phyloP scores from a whole-genome alignment of 768 basidiomycete genomes.

The Vararia minispora region DNA sequence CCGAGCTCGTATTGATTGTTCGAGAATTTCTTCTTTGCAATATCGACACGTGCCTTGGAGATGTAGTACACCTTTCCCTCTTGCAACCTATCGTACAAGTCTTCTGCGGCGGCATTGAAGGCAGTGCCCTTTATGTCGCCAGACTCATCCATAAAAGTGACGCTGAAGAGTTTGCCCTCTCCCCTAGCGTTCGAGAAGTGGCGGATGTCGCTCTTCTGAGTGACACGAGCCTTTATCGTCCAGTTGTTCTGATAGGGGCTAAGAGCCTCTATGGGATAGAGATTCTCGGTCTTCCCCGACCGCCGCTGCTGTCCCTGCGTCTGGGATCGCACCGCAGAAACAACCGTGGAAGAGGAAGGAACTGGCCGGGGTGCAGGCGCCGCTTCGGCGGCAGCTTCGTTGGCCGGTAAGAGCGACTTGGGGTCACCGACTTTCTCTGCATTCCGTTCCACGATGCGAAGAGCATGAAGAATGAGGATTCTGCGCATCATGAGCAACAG shows the following conservation, averaged over 20 bases:
- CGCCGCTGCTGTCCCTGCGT: slow-evolving; percentile 8
- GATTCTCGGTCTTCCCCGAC: slow-evolving; percentile 15
- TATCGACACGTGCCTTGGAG: slow-evolving; percentile 82
- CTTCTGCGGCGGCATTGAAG: slow-evolving; percentile 80
- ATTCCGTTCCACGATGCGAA: slow-evolving; percentile 42
- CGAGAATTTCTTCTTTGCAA: slow-evolving; percentile 95
- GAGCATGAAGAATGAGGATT: slow-evolving; percentile 67
- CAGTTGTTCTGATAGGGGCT: slow-evolving; percentile 98
- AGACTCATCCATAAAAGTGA: slow-evolving; percentile 90
- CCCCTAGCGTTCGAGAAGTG: slow-evolving; percentile 85
- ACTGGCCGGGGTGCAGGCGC: slow-evolving; percentile 16
- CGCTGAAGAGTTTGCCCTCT: slow-evolving; percentile 91
- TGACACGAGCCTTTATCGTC: slow-evolving; percentile 94
- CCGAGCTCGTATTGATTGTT: slow-evolving; percentile 88
- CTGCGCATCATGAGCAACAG: slow-evolving; percentile 27
- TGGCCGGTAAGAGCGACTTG: slow-evolving; percentile 20
- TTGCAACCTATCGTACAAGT: slow-evolving; percentile 72
- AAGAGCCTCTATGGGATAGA: slow-evolving; percentile 83
- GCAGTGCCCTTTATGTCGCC: slow-evolving; percentile 87
- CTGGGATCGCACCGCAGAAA: no score
- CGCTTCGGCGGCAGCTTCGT: slow-evolving; percentile 23
- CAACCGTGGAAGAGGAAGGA: slow-evolving; percentile 1
- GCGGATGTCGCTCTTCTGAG: slow-evolving; percentile 79
- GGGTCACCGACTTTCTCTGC: slow-evolving; percentile 72
- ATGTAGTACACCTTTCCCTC: slow-evolving; percentile 91